Percentiles rank a stretch among this genome's conserved stretches.
phyloP scores from a whole-genome alignment of 2,329 filamentous ascomycete genomes.

The Dactylella cylindrospora region DNA sequence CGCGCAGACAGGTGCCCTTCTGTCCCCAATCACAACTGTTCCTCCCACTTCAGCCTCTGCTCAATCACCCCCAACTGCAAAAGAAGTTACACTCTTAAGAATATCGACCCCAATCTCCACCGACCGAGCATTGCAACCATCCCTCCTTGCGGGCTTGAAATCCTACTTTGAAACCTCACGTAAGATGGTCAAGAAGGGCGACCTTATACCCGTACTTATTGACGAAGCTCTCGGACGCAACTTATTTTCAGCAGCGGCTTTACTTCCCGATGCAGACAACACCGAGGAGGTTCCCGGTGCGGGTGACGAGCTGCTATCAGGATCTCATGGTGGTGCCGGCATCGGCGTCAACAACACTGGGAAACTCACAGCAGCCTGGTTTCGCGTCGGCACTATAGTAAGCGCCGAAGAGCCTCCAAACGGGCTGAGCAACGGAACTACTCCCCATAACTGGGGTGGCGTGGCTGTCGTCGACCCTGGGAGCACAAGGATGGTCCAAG shows the following conservation, averaged over 20 bases:
- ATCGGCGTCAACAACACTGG: constrained; percentile 54
- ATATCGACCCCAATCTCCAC: constrained; percentile 86
- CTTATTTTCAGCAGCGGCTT: constrained; percentile 68
- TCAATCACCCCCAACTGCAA: constrained; percentile 61
- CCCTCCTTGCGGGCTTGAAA: constrained; percentile 82
- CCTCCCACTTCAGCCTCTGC: constrained; percentile 60
- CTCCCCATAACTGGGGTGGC: constrained; percentile 77
- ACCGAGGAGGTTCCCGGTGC: constrained; percentile 59
- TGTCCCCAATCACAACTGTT: constrained; percentile 52
- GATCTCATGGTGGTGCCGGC: constrained; percentile 55
- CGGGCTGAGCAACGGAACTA: constrained; percentile 59
- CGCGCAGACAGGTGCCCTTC: constrained; percentile 37
- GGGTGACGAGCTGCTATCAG: constrained; percentile 65
- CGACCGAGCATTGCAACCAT: constrained; percentile 80
- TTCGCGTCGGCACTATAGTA: constrained; percentile 76
- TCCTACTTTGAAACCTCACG: constrained; percentile 81
- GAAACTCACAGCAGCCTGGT: constrained; percentile 74
- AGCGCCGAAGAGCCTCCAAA: constrained; percentile 54
- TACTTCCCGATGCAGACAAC: constrained; percentile 34
- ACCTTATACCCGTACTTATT: constrained; percentile 84
- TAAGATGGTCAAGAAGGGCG: constrained; percentile 79
- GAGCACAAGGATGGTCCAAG: constrained; percentile 85
- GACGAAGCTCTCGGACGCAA: constrained; percentile 81
- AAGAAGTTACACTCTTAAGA: constrained; percentile 83
- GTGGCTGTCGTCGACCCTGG: constrained; percentile 82